phyloP scores from a whole-genome alignment of 2,329 filamentous ascomycete genomes.

The Nigrograna mackinnonii region DNA sequence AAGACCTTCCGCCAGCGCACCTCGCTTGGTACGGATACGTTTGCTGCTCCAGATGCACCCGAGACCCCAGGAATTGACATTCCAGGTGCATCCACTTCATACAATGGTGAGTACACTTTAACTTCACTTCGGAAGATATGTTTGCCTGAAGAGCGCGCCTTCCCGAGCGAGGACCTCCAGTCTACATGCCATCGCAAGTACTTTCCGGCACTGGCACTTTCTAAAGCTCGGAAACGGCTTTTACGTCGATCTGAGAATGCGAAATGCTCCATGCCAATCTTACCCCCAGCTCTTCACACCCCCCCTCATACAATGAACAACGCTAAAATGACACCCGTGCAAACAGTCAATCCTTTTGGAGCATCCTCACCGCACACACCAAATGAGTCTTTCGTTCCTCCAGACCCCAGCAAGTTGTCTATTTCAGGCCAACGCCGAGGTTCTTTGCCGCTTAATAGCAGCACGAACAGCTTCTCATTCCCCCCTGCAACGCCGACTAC shows the following conservation, averaged over 20 bases:
- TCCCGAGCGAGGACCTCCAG: too few species aligned
- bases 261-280: too few species aligned
- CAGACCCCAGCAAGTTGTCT: constrained; percentile 80
- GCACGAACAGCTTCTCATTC: constrained; percentile 50
- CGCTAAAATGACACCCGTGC: too few species aligned
- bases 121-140: too few species aligned
- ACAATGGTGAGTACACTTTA: constrained; percentile 44
- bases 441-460: constrained; percentile 39
- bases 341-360: constrained; percentile 61
- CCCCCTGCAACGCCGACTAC: constrained; percentile 84
- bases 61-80: constrained; percentile 29
- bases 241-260: too few species aligned
- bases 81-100: constrained; percentile 23
- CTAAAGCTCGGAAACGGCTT: too few species aligned
- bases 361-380: constrained; percentile 77
- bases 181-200: too few species aligned
- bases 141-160: too few species aligned
- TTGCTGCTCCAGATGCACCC: constrained; percentile 40
- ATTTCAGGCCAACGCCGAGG: constrained; percentile 65
- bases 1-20: constrained; percentile 51
- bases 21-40: constrained; percentile 52
- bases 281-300: too few species aligned
- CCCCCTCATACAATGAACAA: too few species aligned
- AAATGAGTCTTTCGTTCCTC: constrained; percentile 71
- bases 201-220: too few species aligned